phyloP scores from a whole-genome alignment of 208 protist genomes.

The Leptomonas pyrrhocoris region DNA sequence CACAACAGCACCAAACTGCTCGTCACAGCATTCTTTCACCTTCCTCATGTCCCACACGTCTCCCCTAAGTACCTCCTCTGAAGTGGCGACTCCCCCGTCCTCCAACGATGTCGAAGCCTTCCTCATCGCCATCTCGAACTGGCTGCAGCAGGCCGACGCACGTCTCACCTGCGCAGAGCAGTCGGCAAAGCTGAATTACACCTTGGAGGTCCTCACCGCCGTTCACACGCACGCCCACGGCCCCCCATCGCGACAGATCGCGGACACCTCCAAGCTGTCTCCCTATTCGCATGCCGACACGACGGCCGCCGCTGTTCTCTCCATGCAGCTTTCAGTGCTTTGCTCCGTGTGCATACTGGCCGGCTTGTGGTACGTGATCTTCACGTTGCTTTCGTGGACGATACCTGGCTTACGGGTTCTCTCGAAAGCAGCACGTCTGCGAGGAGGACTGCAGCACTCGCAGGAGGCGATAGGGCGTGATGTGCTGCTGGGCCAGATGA shows the following conservation, averaged over 20 bases:
- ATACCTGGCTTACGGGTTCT: background rate
- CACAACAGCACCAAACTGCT: too few species aligned
- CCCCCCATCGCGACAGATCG: background rate
- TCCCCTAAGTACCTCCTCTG: background rate
- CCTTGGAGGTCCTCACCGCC: background rate
- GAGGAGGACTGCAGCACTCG: background rate
- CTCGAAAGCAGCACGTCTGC: background rate
- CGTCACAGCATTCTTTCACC: too few species aligned
- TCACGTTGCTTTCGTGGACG: background rate
- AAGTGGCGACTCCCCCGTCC: background rate
- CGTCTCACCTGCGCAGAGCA: constrained; percentile 6
- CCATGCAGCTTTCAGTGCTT: background rate
- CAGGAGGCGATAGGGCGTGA: background rate
- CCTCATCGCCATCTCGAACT: background rate
- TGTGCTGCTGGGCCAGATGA: background rate
- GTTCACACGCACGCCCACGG: background rate
- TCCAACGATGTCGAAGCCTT: constrained; percentile 8
- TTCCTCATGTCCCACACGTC: background rate
- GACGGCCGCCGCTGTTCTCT: background rate
- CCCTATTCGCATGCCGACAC: too few species aligned
- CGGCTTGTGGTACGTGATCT: background rate
- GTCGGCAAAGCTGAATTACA: background rate
- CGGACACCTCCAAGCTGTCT: too few species aligned
- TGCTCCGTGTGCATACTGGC: background rate
- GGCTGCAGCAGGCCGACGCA: background rate